These are phyloP conservation scores for Irineochytrium annulatum DNA, from an alignment of 192 early-diverging fungal genomes.

Conservation along the genomic window DNA sequence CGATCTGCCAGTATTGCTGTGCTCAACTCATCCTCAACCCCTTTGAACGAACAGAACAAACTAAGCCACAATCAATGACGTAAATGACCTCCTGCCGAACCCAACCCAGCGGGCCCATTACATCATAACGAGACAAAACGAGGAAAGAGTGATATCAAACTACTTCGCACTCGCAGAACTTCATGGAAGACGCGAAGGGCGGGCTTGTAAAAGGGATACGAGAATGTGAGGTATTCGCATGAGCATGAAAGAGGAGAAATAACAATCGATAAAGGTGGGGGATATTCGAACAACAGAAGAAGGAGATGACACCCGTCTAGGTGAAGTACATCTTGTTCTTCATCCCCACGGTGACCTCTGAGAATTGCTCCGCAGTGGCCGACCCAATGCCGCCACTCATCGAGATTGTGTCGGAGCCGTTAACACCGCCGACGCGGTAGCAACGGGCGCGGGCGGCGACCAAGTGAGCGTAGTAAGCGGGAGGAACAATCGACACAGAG, in stretches of 20 bases:
- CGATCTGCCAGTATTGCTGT: too few relatives aligned
- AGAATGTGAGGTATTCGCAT: neutral
- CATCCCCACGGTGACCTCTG: constrained; percentile 16
- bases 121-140: too few relatives aligned
- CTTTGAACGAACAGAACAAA: too few relatives aligned
- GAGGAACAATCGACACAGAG: constrained; percentile 78
- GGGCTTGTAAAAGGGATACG: constrained; percentile 1
- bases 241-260: neutral
- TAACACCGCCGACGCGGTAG: constrained; percentile 13
- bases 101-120: too few relatives aligned
- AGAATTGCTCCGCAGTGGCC: constrained; percentile 19
- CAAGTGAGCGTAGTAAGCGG: constrained; percentile 86
- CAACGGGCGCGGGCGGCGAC: constrained; percentile 61
- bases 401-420: constrained; percentile 5
- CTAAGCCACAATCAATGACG: too few relatives aligned
- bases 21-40: too few relatives aligned
- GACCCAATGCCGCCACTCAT: constrained; percentile 6
- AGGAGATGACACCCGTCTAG: constrained; percentile 5
- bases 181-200: too few relatives aligned
- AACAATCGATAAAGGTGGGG: neutral
- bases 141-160: too few relatives aligned
- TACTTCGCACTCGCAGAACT: too few relatives aligned
- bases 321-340: constrained; percentile 25
- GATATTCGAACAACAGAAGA: constrained; percentile 3
- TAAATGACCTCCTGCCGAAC: too few relatives aligned